These are phyloP conservation scores for Moringa oleifera DNA, from an alignment of 345 rosid genomes.

Conservation along the genomic window DNA sequence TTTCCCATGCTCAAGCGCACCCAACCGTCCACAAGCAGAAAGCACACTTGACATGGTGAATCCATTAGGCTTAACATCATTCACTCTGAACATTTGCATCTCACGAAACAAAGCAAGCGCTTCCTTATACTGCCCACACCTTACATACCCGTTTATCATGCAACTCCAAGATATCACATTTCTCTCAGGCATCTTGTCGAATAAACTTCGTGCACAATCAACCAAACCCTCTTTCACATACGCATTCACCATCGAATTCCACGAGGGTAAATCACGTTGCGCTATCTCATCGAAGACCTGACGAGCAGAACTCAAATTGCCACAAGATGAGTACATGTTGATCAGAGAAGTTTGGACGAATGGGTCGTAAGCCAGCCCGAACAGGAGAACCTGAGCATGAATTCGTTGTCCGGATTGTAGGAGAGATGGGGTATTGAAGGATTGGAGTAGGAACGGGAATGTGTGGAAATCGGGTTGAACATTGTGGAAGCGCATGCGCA, in stretches of 20 bases:
- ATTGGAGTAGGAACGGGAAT: slow-evolving; percentile 42
- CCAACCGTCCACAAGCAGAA: slow-evolving; percentile 48
- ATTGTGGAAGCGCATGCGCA: slow-evolving; percentile 44
- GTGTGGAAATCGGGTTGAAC: slow-evolving; percentile 45
- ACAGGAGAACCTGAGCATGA: slow-evolving; percentile 21
- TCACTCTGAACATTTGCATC: slow-evolving; percentile 30
- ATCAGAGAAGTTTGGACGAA: slow-evolving; percentile 35
- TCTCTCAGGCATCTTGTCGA: slow-evolving; percentile 46
- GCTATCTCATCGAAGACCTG: slow-evolving; percentile 37
- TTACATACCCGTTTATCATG: slow-evolving; percentile 45
- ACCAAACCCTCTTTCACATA: slow-evolving; percentile 29
- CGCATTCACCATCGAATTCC: slow-evolving; percentile 44
- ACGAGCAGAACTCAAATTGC: slow-evolving; percentile 23
- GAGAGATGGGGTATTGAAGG: slow-evolving; percentile 22
- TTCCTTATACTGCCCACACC: slow-evolving; percentile 36
- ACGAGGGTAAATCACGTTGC: slow-evolving; percentile 36
- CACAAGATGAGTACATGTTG: slow-evolving; percentile 41
- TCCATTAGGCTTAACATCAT: slow-evolving; percentile 33
- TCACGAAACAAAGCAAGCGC: slow-evolving; percentile 41
- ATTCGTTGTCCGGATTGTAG: slow-evolving; percentile 19
- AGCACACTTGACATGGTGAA: slow-evolving; percentile 46
- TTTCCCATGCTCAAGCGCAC: slow-evolving; percentile 42
- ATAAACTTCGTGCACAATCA: slow-evolving; percentile 35
- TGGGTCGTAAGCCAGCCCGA: slow-evolving; percentile 23
- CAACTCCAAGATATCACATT: slow-evolving; percentile 54